Base-by-base conservation (phyloP, 352 stramenopile species). In the Hyaloperonospora arabidopsidis region DNA sequence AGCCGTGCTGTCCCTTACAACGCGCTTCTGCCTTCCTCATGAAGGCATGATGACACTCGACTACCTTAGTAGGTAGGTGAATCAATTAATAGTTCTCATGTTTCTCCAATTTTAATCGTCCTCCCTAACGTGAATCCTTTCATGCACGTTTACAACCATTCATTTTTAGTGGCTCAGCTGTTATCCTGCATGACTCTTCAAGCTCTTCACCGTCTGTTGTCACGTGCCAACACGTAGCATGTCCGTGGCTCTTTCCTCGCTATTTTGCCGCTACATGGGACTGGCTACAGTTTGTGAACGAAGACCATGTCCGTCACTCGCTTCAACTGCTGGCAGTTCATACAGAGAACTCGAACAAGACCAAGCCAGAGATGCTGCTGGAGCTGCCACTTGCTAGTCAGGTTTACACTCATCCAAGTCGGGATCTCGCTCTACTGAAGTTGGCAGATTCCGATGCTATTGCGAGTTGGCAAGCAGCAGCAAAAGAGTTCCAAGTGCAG, bases 151-250 rank as follows among this genome's bases (percentile, higher is more conserved):
- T 12, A 34, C 5, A 45, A 34, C 13, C 36, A 25, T 12, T 36
- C 21, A n/a, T 18, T 54, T 13, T 13, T 43, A 87, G 81, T 13
- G 81, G 81, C 51, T 92, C 81, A 4, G 81, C 81, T 19, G 71
- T 87, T 32, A 43, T 92, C 17, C 22, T 59, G 29, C 36, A 54
- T 21, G 18, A 23, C 17, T 49, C 49, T 18, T 14, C 19, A 8
- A 39, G 38, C 39, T 34, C 57, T 4, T 65, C 52, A 10, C 52
- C 70, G 32, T 38, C 46, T 34, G 65, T 92, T 34, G 62, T 90
- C 65, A 90, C 82, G 46, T 89, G 76, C 48, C 77, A 89, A 54
- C 82, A 93, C 54, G 80, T 93, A 21, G 80, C 79, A 39, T 93
- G 79, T 67, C 82, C 79, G 35, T 89, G 82, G 82, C 63, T 77